A percentile compares a stretch with the other conserved stretches of the same genome.
Conservation (phyloP, 257 asterid genomes). For the Mitragyna speciosa region DNA sequence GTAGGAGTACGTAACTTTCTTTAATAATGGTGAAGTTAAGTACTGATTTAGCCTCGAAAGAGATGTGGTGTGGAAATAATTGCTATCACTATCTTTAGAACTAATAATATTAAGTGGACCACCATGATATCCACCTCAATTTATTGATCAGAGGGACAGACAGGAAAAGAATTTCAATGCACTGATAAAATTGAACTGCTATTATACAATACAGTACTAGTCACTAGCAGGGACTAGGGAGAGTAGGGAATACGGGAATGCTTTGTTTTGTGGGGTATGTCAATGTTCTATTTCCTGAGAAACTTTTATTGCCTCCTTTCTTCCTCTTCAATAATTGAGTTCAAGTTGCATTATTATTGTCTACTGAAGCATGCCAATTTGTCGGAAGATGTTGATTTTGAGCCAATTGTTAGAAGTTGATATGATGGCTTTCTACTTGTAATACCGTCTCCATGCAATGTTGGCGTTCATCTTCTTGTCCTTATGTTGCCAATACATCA, state of each 20-base stretch:
- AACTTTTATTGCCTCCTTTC: background rate
- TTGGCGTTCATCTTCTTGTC: too few species aligned
- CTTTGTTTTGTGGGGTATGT: background rate
- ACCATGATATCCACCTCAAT: background rate
- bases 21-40: background rate
- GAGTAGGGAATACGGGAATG: too few species aligned
- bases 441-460: background rate
- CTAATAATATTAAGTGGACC: background rate
- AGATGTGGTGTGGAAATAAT: background rate
- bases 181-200: too few species aligned
- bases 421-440: background rate
- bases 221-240: background rate
- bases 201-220: too few species aligned
- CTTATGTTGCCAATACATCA: background rate
- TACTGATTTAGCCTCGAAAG: background rate
- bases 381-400: background rate
- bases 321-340: slow-evolving; percentile 14
- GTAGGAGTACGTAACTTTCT: background rate
- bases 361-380: background rate
- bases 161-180: background rate
- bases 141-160: background rate
- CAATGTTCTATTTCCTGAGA: background rate
- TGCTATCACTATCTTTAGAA: background rate
- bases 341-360: background rate
- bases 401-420: background rate